These are phyloP conservation scores for Aspergillus aculeatinus DNA, from an alignment of 2,329 filamentous ascomycete species.

Conservation along the genomic window DNA sequence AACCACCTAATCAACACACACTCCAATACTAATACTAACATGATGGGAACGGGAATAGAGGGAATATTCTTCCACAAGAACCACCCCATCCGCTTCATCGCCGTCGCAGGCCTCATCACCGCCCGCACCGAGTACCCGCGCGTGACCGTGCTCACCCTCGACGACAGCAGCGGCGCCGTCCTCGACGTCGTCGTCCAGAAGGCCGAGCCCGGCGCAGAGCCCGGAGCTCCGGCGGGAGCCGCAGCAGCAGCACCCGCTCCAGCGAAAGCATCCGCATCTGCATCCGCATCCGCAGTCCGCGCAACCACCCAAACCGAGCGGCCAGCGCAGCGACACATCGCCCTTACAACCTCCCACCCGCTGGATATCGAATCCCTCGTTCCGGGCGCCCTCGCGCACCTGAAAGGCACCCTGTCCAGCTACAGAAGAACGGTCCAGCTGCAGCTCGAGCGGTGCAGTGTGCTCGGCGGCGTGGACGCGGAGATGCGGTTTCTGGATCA, in stretches of 20 bases:
- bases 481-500: constrained; percentile 57
- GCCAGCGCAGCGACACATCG: constrained; percentile 21
- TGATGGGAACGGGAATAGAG: constrained; percentile 20
- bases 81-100: constrained; percentile 74
- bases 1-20: not conserved
- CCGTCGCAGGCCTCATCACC: constrained; percentile 69
- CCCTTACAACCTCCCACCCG: constrained; percentile 33
- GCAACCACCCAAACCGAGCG: constrained; percentile 17
- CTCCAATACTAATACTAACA: too few species aligned
- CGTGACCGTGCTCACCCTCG: constrained; percentile 54
- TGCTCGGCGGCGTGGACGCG: constrained; percentile 53
- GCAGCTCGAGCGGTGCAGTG: constrained; percentile 52
- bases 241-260: too few species aligned
- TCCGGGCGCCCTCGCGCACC: constrained; percentile 54
- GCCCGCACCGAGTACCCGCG: constrained; percentile 56
- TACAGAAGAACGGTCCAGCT: constrained; percentile 53
- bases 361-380: constrained; percentile 49
- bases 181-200: constrained; percentile 55
- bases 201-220: constrained; percentile 4
- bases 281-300: constrained; percentile 28
- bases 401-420: constrained; percentile 56
- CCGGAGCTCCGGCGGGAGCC: not conserved
- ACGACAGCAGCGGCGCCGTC: constrained; percentile 61
- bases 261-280: too few species aligned
- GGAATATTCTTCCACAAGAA: constrained; percentile 67